Percentiles rank a stretch among this genome's conserved stretches.
Evolutionary conservation across 257 asterid species (phyloP).

Genomic region (Mitragyna speciosa): DNA sequence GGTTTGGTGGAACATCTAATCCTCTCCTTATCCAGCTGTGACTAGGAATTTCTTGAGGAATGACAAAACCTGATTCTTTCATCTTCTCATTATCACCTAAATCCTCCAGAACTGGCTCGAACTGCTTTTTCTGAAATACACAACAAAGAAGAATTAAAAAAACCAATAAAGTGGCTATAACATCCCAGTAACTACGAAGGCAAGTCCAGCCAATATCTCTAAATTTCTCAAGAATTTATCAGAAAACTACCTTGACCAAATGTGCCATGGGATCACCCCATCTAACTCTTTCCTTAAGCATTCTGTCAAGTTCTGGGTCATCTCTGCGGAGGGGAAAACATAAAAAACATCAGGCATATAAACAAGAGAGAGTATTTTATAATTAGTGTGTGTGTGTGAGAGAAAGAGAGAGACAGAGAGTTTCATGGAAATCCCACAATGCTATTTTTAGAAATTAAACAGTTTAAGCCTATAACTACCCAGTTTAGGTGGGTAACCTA

Average conservation of each 20-base stretch:
- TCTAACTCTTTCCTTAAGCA: constrained; percentile 82
- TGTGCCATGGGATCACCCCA: constrained; percentile 99
- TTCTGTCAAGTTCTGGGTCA: constrained; percentile 82
- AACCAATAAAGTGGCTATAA: background rate
- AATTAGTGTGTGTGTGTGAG: too few relatives aligned
- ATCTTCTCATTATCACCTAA: constrained; percentile 69
- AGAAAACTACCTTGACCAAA: constrained; percentile 59
- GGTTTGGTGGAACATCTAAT: constrained; percentile 69
- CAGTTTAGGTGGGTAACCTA: background rate
- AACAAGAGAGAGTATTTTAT: background rate
- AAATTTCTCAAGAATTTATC: background rate
- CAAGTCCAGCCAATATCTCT: constrained; percentile 8
- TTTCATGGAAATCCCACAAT: background rate
- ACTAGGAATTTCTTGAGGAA: constrained; percentile 75
- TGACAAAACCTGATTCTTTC: constrained; percentile 81
- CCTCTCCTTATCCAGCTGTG: constrained; percentile 87
- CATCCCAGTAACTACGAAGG: background rate
- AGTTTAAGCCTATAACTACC: background rate
- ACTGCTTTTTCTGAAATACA: constrained; percentile 53
- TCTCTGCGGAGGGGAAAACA: constrained; percentile 47
- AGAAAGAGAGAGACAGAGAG: too few relatives aligned
- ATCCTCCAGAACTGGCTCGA: constrained; percentile 52
- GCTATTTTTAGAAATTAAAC: background rate
- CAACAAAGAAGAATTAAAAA: background rate
- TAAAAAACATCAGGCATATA: constrained; percentile 7